A percentile compares a stretch with the other conserved stretches of the same genome.
Evolutionary conservation across 2,329 filamentous ascomycete species (phyloP).

Genomic region (Fusarium camptoceras): DNA sequence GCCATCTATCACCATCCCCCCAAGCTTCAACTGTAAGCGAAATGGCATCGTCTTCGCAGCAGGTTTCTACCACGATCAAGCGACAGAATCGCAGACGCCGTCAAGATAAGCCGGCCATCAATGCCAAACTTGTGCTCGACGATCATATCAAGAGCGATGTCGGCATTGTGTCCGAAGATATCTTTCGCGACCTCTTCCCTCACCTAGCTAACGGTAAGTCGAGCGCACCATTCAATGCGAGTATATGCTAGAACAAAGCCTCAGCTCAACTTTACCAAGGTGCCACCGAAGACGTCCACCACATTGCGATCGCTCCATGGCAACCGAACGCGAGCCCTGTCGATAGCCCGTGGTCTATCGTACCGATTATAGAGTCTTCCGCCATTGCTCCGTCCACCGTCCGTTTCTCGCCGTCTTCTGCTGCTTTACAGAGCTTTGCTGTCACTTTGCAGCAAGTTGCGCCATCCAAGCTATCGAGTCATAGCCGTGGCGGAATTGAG

Average conservation of each 20-base stretch:
- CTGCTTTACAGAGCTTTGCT: slow-evolving; percentile 82
- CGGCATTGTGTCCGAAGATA: slow-evolving; percentile 86
- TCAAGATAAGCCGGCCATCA: slow-evolving; percentile 78
- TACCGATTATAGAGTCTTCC: slow-evolving; percentile 76
- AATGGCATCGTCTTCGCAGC: slow-evolving; percentile 49
- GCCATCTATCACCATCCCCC: slow-evolving; percentile 1
- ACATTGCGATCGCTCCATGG: slow-evolving; percentile 82
- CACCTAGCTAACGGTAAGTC: slow-evolving; percentile 65
- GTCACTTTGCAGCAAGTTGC: slow-evolving; percentile 77
- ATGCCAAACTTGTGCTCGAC: slow-evolving; percentile 85
- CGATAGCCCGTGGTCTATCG: slow-evolving; percentile 83
- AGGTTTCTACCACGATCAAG: slow-evolving; percentile 45
- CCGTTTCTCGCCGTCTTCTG: slow-evolving; percentile 78
- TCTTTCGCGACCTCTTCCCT: slow-evolving; percentile 85
- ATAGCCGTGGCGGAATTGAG: slow-evolving; percentile 82
- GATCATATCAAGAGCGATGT: slow-evolving; percentile 87
- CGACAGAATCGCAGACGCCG: slow-evolving; percentile 65
- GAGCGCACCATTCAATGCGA: not conserved
- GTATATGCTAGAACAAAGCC: slow-evolving; percentile 10
- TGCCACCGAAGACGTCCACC: slow-evolving; percentile 58
- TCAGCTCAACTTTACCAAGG: slow-evolving; percentile 24
- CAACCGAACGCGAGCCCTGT: slow-evolving; percentile 68
- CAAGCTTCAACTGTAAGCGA: slow-evolving; percentile 6
- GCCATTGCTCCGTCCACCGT: slow-evolving; percentile 80
- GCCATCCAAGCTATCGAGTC: slow-evolving; percentile 78